Conservation (phyloP, 2,329 filamentous ascomycete genomes). For the Sclerotinia spermophila region DNA sequence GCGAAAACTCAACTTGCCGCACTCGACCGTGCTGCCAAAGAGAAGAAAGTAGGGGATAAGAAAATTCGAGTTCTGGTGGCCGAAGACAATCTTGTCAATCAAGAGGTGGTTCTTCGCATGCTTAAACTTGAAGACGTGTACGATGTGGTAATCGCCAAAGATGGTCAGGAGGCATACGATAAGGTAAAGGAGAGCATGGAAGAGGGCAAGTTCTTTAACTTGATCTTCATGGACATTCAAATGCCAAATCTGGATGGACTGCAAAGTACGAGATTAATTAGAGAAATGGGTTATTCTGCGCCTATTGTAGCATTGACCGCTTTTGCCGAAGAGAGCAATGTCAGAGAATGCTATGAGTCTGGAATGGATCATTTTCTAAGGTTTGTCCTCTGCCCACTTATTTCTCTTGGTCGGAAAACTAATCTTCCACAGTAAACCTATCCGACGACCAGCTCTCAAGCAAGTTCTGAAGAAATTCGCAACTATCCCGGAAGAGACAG, state of each 20-base stretch:
- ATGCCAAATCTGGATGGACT: constrained; percentile 93
- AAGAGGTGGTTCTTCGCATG: constrained; percentile 60
- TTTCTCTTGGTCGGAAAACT: constrained; percentile 3
- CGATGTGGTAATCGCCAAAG: constrained; percentile 83
- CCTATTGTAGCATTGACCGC: constrained; percentile 90
- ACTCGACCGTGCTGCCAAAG: constrained; percentile 63
- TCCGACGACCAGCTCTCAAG: constrained; percentile 79
- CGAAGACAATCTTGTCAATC: constrained; percentile 68
- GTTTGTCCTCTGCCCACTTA: constrained; percentile 12
- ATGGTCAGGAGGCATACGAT: constrained; percentile 84
- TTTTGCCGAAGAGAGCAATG: constrained; percentile 85
- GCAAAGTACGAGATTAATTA: constrained; percentile 79
- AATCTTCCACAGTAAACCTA: constrained; percentile 53
- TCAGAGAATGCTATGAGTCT: constrained; percentile 79
- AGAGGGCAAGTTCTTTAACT: constrained; percentile 67
- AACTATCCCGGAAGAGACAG: constrained; percentile 69
- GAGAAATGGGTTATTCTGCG: constrained; percentile 78
- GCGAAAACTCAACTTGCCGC: constrained; percentile 60
- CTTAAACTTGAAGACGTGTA: constrained; percentile 75
- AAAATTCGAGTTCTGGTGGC: constrained; percentile 82
- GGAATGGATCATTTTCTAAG: constrained; percentile 87
- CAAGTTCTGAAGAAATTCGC: constrained; percentile 81
- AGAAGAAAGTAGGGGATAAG: constrained; percentile 50
- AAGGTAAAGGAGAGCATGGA: constrained; percentile 80
- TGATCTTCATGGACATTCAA: constrained; percentile 94